Conservation (phyloP, 257 asterid species). For the Solanum ahanhuiri region DNA sequence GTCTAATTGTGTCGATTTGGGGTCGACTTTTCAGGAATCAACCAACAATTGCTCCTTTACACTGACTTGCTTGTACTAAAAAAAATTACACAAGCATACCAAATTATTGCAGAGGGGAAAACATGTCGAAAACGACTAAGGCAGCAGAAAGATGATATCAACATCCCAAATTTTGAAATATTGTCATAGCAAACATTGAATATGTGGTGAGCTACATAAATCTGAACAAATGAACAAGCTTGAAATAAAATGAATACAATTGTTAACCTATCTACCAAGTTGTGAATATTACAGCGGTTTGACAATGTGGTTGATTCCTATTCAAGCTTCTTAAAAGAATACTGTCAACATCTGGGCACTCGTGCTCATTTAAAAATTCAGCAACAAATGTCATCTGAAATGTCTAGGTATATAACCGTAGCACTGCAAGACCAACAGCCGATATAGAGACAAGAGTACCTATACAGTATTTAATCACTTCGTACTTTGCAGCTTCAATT, state of each 20-base stretch:
- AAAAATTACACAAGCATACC: no score
- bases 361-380: not conserved
- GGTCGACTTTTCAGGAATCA: no score
- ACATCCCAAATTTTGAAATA: not conserved
- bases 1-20: no score
- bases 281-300: not conserved
- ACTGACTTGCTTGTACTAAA: no score
- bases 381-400: not conserved
- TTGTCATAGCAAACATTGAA: not conserved
- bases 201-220: not conserved
- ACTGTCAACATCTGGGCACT: not conserved
- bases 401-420: constrained; percentile 22
- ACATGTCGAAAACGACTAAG: not conserved
- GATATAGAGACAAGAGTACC: constrained; percentile 46
- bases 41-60: no score
- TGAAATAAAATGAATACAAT: not conserved
- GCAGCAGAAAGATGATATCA: not conserved
- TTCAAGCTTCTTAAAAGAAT: not conserved
- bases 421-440: constrained; percentile 42
- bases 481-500: constrained; percentile 47
- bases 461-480: constrained; percentile 50
- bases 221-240: not conserved
- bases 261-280: not conserved
- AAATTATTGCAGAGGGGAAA: not conserved
- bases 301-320: not conserved